Percentiles rank a stretch among this genome's conserved stretches.
Conservation (phyloP, 208 protist species). For the Trypanosoma lewisi region DNA sequence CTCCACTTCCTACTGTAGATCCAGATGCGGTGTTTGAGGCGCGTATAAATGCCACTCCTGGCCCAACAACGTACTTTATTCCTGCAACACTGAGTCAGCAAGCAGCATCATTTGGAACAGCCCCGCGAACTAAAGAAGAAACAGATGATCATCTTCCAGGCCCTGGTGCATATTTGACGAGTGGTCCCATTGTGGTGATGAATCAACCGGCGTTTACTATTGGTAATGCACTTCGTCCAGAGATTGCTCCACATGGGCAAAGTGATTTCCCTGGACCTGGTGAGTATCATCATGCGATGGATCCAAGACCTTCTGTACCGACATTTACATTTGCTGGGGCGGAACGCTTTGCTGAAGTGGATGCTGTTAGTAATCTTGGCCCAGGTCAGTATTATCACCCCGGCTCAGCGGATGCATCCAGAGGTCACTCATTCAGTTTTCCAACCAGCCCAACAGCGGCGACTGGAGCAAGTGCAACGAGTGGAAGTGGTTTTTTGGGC, state of each 20-base stretch:
- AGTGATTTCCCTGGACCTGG: conserved; percentile 14
- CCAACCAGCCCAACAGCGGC: conserved; percentile 1
- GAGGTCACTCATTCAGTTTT: conserved; percentile 17
- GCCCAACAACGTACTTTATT: conserved; percentile 20
- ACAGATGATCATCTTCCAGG: conserved; percentile 16
- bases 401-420: background rate
- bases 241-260: background rate
- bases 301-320: conserved; percentile 10
- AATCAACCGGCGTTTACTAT: conserved; percentile 19
- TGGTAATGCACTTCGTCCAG: conserved; percentile 15
- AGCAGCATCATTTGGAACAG: conserved; percentile 13
- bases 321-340: conserved; percentile 28
- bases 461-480: background rate
- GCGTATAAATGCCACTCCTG: conserved; percentile 22
- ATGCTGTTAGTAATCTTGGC: background rate
- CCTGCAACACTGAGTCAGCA: conserved; percentile 13
- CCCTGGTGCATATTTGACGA: conserved; percentile 27
- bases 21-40: conserved; percentile 13
- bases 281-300: conserved; percentile 30
- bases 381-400: conserved; percentile 29
- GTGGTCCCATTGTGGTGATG: conserved; percentile 23
- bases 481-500: conserved; percentile 19
- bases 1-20: conserved; percentile 16
- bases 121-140: background rate
- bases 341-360: conserved; percentile 14